Evolutionary conservation across 768 basidiomycete genomes (phyloP).

Genomic region (Suillus subluteus): DNA sequence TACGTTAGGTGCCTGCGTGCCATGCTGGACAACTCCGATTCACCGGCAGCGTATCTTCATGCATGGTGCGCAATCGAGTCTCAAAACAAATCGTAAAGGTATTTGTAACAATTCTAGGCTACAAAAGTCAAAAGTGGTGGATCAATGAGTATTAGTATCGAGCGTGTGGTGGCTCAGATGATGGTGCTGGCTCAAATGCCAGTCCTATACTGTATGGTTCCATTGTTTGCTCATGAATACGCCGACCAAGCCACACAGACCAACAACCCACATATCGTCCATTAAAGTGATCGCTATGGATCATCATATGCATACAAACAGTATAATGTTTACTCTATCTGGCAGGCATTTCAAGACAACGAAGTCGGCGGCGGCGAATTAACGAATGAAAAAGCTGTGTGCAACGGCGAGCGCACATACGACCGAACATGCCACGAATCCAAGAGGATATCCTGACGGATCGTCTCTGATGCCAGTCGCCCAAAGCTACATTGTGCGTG

Average conservation of each 20-base stretch:
- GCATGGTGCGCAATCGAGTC: too few relatives aligned
- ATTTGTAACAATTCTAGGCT: too few relatives aligned
- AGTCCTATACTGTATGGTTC: not conserved
- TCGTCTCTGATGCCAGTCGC: slow-evolving; percentile 67
- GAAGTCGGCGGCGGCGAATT: slow-evolving; percentile 18
- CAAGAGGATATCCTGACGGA: slow-evolving; percentile 73
- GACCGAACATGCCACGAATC: slow-evolving; percentile 68
- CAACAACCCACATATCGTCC: not conserved
- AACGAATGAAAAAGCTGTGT: slow-evolving; percentile 79
- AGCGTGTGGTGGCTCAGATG: too few relatives aligned
- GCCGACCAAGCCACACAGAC: not conserved
- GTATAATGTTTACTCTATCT: not conserved
- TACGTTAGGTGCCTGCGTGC: too few relatives aligned
- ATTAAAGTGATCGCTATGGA: not conserved
- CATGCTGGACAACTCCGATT: too few relatives aligned
- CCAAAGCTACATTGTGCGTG: slow-evolving; percentile 59
- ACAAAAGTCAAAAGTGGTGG: too few relatives aligned
- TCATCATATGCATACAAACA: not conserved
- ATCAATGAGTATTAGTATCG: too few relatives aligned
- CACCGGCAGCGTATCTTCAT: too few relatives aligned
- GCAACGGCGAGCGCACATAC: slow-evolving; percentile 64
- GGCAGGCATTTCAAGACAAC: not conserved
- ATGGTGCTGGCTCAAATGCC: too few relatives aligned
- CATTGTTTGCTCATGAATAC: not conserved
- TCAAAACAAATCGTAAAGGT: too few relatives aligned